phyloP scores from a whole-genome alignment of 1,284 basidiomycete genomes.

The Dichomitus squalens region DNA sequence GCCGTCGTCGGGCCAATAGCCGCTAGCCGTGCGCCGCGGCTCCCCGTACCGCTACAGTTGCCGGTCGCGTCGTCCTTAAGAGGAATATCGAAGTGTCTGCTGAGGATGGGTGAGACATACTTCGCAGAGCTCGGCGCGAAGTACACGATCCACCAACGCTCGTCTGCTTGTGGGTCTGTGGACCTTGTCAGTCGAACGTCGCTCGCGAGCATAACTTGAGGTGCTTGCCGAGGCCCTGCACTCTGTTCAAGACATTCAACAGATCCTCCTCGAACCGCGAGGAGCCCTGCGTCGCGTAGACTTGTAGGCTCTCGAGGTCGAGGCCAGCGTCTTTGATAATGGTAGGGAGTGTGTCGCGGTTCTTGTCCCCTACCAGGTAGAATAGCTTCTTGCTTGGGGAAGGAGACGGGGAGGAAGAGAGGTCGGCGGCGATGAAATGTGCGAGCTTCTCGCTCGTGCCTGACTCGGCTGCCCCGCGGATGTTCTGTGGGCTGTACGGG shows the following conservation, averaged over 20 bases:
- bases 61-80: not conserved
- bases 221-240: not conserved
- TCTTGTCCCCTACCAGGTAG: constrained; percentile 84
- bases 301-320: constrained; percentile 52
- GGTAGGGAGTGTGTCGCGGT: constrained; percentile 62
- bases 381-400: constrained; percentile 42
- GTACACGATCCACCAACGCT: constrained; percentile 68
- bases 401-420: constrained; percentile 17
- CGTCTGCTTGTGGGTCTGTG: not conserved
- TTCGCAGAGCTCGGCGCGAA: constrained; percentile 76
- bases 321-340: constrained; percentile 52
- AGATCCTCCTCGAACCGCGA: constrained; percentile 52
- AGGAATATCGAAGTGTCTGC: constrained; percentile 43
- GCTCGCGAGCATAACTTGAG: too few relatives aligned
- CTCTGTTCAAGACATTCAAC: constrained; percentile 1
- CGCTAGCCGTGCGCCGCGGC: constrained; percentile 42
- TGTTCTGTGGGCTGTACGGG: constrained; percentile 40
- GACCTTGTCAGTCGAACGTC: too few relatives aligned
- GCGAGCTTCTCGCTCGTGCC: constrained; percentile 72
- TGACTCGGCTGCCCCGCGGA: constrained; percentile 55
- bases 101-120: constrained; percentile 55
- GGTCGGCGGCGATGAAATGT: constrained; percentile 57
- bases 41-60: not conserved
- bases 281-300: constrained; percentile 67
- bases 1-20: constrained; percentile 73